phyloP scores from a whole-genome alignment of 2,329 filamentous ascomycete species.

The Aspergillus oerlinghausenensis region DNA sequence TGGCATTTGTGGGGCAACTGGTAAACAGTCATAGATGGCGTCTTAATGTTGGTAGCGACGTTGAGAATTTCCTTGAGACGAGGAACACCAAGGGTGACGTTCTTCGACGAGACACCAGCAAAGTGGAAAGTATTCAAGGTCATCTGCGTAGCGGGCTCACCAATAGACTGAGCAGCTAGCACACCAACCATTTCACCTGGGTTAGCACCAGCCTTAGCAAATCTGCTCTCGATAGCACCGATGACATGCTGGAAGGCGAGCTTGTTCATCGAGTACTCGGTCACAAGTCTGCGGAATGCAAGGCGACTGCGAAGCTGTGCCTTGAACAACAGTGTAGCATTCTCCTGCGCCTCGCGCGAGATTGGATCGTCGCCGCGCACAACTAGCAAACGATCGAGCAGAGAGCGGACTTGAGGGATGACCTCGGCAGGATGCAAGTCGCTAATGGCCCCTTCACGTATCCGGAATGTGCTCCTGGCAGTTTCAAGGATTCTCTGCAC shows the following conservation, averaged over 20 bases:
- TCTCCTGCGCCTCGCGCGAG: constrained; percentile 79
- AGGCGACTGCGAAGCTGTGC: constrained; percentile 82
- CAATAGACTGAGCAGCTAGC: constrained; percentile 94
- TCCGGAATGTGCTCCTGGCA: constrained; percentile 83
- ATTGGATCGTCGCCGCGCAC: constrained; percentile 81
- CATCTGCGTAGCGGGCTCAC: constrained; percentile 98
- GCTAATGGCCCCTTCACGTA: constrained; percentile 79
- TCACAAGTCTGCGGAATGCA: constrained; percentile 88
- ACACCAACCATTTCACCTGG: constrained; percentile 99
- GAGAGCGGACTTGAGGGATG: constrained; percentile 68
- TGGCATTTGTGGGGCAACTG: constrained; percentile 58
- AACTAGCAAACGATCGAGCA: constrained; percentile 74
- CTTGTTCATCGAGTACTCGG: constrained; percentile 79
- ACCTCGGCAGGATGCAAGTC: constrained; percentile 86
- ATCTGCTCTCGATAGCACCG: constrained; percentile 84
- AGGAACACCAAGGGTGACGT: constrained; percentile 97
- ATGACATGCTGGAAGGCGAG: constrained; percentile 89
- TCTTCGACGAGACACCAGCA: constrained; percentile 98
- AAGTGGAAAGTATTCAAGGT: constrained; percentile 99
- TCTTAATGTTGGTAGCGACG: constrained; percentile 96
- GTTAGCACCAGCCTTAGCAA: constrained; percentile 77
- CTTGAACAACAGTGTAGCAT: constrained; percentile 88
- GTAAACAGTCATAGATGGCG: constrained; percentile 92
- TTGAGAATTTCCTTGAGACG: constrained; percentile 99
- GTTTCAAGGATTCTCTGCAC: constrained; percentile 85